Conservation (phyloP, 108 stramenopile genomes). For the Pseudonitzschia delicatissima region DNA sequence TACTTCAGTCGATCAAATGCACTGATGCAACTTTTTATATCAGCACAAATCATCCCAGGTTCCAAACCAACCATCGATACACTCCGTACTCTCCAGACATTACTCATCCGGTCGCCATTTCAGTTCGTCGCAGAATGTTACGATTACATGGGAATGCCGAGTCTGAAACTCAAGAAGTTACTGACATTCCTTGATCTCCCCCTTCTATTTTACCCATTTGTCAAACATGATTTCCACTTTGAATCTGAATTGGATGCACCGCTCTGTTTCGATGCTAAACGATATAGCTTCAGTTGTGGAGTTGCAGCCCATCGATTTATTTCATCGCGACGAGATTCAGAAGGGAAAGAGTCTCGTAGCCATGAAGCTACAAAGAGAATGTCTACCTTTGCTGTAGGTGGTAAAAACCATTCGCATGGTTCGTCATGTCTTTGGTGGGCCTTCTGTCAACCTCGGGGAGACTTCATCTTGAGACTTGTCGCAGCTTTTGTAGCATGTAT, state of each 20-base stretch:
- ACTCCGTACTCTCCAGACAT: conserved; percentile 46
- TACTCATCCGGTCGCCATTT: conserved; percentile 51
- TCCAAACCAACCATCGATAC: conserved; percentile 27
- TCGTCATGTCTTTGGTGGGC: conserved; percentile 68
- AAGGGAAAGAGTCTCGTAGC: background rate
- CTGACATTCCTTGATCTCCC: conserved; percentile 72
- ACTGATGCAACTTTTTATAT: conserved; percentile 54
- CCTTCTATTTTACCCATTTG: conserved; percentile 82
- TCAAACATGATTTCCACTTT: conserved; percentile 71
- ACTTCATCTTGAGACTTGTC: conserved; percentile 46
- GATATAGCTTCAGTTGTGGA: conserved; percentile 75
- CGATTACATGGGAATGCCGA: conserved; percentile 22
- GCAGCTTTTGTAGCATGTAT: conserved; percentile 63
- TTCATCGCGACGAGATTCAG: conserved; percentile 16
- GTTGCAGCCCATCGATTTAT: conserved; percentile 73
- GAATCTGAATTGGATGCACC: conserved; percentile 61
- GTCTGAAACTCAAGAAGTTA: conserved; percentile 28
- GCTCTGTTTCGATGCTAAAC: conserved; percentile 59
- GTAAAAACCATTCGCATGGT: conserved; percentile 32
- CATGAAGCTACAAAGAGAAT: background rate
- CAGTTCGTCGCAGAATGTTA: conserved; percentile 27
- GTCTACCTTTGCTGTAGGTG: conserved; percentile 49
- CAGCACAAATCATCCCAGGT: conserved; percentile 51
- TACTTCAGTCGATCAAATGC: conserved; percentile 63
- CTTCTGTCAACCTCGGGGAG: conserved; percentile 72